Evolutionary conservation across 345 rosid species (phyloP).

Genomic region (Cardiospermum halicacabum): DNA sequence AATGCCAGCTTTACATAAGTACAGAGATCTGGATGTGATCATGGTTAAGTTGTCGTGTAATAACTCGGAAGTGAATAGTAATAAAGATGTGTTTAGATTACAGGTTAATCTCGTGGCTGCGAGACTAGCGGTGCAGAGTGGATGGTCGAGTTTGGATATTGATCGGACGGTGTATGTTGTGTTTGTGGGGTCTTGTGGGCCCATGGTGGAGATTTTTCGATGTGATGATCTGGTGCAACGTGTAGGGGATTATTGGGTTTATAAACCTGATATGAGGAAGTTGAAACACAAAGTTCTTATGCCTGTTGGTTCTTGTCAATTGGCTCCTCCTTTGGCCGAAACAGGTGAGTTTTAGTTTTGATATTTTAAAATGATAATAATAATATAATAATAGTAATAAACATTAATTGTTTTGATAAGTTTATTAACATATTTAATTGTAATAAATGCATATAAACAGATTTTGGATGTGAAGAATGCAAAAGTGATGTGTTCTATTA

Average conservation of each 20-base stretch:
- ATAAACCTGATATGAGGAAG: conserved; percentile 49
- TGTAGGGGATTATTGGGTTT: conserved; percentile 60
- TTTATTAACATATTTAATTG: too few species aligned
- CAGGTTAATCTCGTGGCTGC: conserved; percentile 82
- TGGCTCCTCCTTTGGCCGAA: conserved; percentile 41
- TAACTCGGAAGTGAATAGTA: not conserved
- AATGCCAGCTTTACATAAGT: conserved; percentile 49
- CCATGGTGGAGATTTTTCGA: conserved; percentile 77
- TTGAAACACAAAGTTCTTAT: conserved; percentile 57
- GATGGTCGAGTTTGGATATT: conserved; percentile 9
- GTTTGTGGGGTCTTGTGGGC: conserved; percentile 63
- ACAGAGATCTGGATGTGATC: conserved; percentile 51
- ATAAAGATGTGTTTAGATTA: conserved; percentile 63
- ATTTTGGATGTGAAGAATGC: too few species aligned
- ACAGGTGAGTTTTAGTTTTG: conserved; percentile 34
- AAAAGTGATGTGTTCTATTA: too few species aligned
- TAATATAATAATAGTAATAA: too few species aligned
- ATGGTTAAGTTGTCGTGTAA: conserved; percentile 45
- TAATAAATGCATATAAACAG: too few species aligned
- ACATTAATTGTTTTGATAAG: too few species aligned
- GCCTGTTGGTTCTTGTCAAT: conserved; percentile 87
- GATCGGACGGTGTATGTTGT: conserved; percentile 43
- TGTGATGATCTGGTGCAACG: conserved; percentile 62
- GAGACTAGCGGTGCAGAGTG: conserved; percentile 51
- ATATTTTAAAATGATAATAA: too few species aligned